Evolutionary conservation across 257 asterid genomes (phyloP).

Genomic region (Ligustrum vulgare): DNA sequence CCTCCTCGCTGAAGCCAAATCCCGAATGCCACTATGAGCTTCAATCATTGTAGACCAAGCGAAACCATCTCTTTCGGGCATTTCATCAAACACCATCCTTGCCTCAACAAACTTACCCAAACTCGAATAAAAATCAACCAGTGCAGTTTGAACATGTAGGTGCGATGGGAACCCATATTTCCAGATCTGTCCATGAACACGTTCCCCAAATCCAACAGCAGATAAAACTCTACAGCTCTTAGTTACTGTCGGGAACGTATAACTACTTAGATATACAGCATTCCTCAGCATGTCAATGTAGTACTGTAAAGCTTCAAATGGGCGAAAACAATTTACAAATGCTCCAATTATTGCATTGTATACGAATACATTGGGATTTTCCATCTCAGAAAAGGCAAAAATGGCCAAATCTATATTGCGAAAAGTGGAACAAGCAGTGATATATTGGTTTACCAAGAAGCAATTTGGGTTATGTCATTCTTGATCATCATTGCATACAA

Average conservation of each 20-base stretch:
- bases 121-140: slow-evolving; percentile 66
- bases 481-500: slow-evolving; percentile 53
- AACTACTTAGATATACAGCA: slow-evolving; percentile 52
- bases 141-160: slow-evolving; percentile 56
- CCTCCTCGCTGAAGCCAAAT: slow-evolving; percentile 53
- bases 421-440: too few species aligned
- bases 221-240: slow-evolving; percentile 51
- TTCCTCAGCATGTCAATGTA: slow-evolving; percentile 54
- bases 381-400: slow-evolving; percentile 45
- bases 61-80: slow-evolving; percentile 60
- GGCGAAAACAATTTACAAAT: slow-evolving; percentile 42
- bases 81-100: slow-evolving; percentile 61
- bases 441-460: slow-evolving; percentile 25
- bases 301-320: slow-evolving; percentile 40
- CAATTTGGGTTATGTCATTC: slow-evolving; percentile 52
- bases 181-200: slow-evolving; percentile 59
- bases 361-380: slow-evolving; percentile 57
- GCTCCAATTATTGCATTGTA: slow-evolving; percentile 43
- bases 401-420: slow-evolving; percentile 35
- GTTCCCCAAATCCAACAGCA: slow-evolving; percentile 37
- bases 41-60: slow-evolving; percentile 72
- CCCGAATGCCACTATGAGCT: slow-evolving; percentile 53
- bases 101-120: slow-evolving; percentile 47
- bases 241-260: slow-evolving; percentile 59
- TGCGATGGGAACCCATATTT: slow-evolving; percentile 44